Base-by-base conservation (phyloP, 495 filamentous ascomycete genomes). In the Friedmanniomyces simplex region DNA sequence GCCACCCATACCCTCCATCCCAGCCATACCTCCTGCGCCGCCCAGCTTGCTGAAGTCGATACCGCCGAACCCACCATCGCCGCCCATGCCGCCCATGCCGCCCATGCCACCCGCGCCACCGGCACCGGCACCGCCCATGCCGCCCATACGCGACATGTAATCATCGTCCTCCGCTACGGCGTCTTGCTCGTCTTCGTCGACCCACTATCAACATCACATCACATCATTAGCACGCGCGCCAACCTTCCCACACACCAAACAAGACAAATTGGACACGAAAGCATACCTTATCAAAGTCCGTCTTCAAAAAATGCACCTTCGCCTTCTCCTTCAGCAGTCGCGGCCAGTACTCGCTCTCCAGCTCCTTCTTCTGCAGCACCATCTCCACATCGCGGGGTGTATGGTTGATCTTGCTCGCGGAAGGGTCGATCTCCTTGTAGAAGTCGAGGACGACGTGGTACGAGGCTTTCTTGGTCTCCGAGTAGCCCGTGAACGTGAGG, bases 161-260 rank as follows among this genome's bases (percentile, higher is more conserved):
- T 72, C 71, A 68, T 95, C 89, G 32, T 96, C 89, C 37, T 96
- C 91, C 22, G 78, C 73, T 18, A 75, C 84, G 66, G 85, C 89
- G 66, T 96, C 87, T 76, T 98, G 93, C 79, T 98, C 93, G 71
- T 98, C 93, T 82, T 97, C 93, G 71, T 97, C 94, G 63, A 98
- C 90, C 94, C 94, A 98, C 89, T 89, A 59, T n/a, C n/a, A n/a
- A n/a, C n/a, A n/a, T 7, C 16, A 14, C 13, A 45, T n/a, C n/a
- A n/a, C n/a, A n/a, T n/a, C n/a, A n/a, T n/a, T n/a, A n/a, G n/a
- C n/a, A n/a, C n/a, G n/a, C 6, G 11, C 30, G 30, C 11, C 14
- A 34, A 2, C 2, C 25, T 4, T 14, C 49, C 25, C n/a, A 22
- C 25, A n/a, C n/a, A n/a, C n/a, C n/a, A n/a, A n/a, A n/a, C 12